phyloP scores from a whole-genome alignment of 2,329 filamentous ascomycete species.

The Fusarium musae region DNA sequence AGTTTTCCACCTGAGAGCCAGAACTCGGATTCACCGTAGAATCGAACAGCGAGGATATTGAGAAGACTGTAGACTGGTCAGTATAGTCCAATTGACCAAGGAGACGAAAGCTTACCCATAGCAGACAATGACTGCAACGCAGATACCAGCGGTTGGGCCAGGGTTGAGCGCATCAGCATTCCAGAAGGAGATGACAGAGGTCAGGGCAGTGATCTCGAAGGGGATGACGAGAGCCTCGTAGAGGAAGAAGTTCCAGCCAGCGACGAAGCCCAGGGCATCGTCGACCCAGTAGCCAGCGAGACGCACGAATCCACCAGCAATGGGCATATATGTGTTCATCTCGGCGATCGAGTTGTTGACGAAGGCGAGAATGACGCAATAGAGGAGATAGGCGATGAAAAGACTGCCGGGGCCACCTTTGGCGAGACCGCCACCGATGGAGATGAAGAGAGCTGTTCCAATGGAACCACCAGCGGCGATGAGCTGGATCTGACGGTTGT shows the following conservation, averaged over 20 bases:
- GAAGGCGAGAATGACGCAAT: slow-evolving; percentile 26
- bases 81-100: not conserved
- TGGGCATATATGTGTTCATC: slow-evolving; percentile 36
- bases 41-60: slow-evolving; percentile 55
- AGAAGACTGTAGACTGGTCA: slow-evolving; percentile 41
- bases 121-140: slow-evolving; percentile 56
- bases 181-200: slow-evolving; percentile 62
- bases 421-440: slow-evolving; percentile 36
- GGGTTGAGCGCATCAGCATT: slow-evolving; percentile 49
- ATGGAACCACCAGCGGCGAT: slow-evolving; percentile 37
- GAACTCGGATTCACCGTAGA: slow-evolving; percentile 59
- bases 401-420: slow-evolving; percentile 31
- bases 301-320: slow-evolving; percentile 32
- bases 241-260: slow-evolving; percentile 38
- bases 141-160: slow-evolving; percentile 56
- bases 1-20: slow-evolving; percentile 60
- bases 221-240: slow-evolving; percentile 62
- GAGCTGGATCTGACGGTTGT: slow-evolving; percentile 45
- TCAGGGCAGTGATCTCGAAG: slow-evolving; percentile 63
- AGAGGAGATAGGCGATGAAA: slow-evolving; percentile 21
- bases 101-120: slow-evolving; percentile 46
- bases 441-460: slow-evolving; percentile 38
- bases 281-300: slow-evolving; percentile 34
- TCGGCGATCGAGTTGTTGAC: slow-evolving; percentile 37
- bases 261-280: slow-evolving; percentile 29